These are phyloP conservation scores for Vigna unguiculata DNA, from an alignment of 306 rosid species.

Conservation along the genomic window DNA sequence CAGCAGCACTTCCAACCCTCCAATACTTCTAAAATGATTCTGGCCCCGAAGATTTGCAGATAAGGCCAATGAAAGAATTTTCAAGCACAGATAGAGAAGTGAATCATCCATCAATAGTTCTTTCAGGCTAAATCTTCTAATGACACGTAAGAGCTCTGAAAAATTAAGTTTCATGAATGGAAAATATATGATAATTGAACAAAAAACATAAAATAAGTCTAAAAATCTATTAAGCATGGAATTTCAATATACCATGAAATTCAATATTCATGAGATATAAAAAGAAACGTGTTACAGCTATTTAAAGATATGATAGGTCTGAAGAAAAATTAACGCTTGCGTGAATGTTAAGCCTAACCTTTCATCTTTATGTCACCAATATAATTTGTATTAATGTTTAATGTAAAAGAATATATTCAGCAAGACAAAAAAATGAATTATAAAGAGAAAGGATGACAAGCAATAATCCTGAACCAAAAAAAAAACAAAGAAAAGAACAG, in stretches of 20 bases:
- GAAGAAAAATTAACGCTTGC: neutral
- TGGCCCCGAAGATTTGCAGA: constrained; percentile 90
- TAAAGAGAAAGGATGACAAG: no score
- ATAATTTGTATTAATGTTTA: neutral
- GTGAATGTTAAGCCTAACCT: constrained; percentile 1
- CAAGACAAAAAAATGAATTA: no score
- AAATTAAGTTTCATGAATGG: constrained; percentile 47
- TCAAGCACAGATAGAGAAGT: constrained; percentile 79
- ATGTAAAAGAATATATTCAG: neutral
- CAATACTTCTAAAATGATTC: constrained; percentile 96
- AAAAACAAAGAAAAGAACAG: neutral
- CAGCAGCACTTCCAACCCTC: constrained; percentile 96
- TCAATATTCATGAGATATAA: neutral
- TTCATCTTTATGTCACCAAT: neutral
- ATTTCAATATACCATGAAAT: constrained; percentile 12
- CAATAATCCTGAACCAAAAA: neutral
- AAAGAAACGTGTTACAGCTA: neutral
- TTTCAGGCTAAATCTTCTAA: constrained; percentile 87
- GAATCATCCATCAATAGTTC: constrained; percentile 77
- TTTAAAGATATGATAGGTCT: neutral
- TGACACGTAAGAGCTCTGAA: constrained; percentile 88
- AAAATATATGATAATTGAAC: constrained; percentile 31
- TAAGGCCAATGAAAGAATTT: constrained; percentile 77
- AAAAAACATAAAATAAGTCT: constrained; percentile 1
- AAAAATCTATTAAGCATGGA: constrained; percentile 2